These are phyloP conservation scores for Neocucurbitaria cava DNA, from an alignment of 2,329 filamentous ascomycete genomes.

Conservation along the genomic window DNA sequence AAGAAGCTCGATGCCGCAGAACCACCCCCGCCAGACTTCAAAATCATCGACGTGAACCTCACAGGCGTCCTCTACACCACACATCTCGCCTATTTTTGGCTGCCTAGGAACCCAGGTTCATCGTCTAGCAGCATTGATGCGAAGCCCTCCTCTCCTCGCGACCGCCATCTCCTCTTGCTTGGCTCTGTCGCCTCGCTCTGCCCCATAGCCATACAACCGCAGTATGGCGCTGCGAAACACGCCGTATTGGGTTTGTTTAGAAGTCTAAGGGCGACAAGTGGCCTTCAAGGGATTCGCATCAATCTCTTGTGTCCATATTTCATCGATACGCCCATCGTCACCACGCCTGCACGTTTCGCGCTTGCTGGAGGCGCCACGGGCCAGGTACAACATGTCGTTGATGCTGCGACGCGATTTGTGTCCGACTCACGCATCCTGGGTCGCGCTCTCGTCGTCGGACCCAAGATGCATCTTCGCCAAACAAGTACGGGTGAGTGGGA, in stretches of 20 bases:
- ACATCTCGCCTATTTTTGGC: constrained; percentile 68
- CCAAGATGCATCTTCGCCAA: constrained; percentile 58
- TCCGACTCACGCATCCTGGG: constrained; percentile 66
- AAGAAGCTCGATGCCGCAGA: constrained; percentile 53
- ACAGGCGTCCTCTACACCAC: constrained; percentile 70
- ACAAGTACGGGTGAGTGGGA: constrained; percentile 47
- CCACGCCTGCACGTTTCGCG: constrained; percentile 55
- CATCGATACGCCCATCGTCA: constrained; percentile 67
- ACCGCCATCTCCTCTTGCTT: constrained; percentile 68
- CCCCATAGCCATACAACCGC: constrained; percentile 51
- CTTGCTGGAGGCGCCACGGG: constrained; percentile 65
- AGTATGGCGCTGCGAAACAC: constrained; percentile 71
- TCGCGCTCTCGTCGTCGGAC: constrained; percentile 64
- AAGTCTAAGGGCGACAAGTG: constrained; percentile 59
- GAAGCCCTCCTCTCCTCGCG: constrained; percentile 46
- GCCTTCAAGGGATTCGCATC: constrained; percentile 62
- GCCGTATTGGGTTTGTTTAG: constrained; percentile 71
- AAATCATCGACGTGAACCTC: constrained; percentile 67
- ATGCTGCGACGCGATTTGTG: constrained; percentile 67
- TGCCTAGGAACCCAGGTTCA: constrained; percentile 59
- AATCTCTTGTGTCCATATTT: constrained; percentile 75
- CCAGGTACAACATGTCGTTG: constrained; percentile 65
- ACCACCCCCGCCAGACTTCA: constrained; percentile 59
- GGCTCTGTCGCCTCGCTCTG: constrained; percentile 66
- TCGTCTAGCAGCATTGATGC: constrained; percentile 39